Evolutionary conservation across 75 land plant species (phyloP), one percentile per base, ranked within the genome.

Genomic region (Azolla pinnata): DNA sequence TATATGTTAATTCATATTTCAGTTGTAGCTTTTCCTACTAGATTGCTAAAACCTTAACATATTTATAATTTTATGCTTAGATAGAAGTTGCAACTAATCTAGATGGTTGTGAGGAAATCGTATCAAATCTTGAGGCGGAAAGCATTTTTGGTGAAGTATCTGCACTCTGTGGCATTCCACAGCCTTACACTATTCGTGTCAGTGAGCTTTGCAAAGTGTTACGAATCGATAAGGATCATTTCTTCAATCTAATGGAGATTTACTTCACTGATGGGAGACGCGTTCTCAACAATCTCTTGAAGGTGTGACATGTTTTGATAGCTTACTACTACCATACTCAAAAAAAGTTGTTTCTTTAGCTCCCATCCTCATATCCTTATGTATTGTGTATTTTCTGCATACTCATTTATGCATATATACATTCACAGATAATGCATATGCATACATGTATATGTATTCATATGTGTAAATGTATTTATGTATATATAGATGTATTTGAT

Each of bases 121-220:
- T 75, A n/a, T 20, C 74, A 54, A 47, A 48, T 21, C 49, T 75
- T 3, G 63, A 52, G 26, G 54, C 62, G 5, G 45, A 70, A 14
- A 50, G 56, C 23, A 38, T 56, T n/a, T 75, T 69, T 47, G 78
- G 78, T 1, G 78, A 70, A 32, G 59, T 75, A 24, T 74, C 74
- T 0, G 65, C 61, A 0, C 38, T 75, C 0, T 75, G 78, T 61
- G 65, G 60, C 56, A 70, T 70, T 47, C 74, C 78, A 0, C 78
- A 75, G 52, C 78, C 78, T 0, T 75, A 45, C 33, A 65, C 78
- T 1, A 64, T 75, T 28, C 68, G 78, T 1, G 78, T 70, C 9
- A 46, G 45, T 45, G 78, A 75, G 45, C 29, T 75, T 2, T 67
- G 69, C 46, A 61, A 61, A 19, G 54, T 75, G 16, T 29, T 75